phyloP scores from a whole-genome alignment of 345 rosid species.

The Eucalyptus camaldulensis region DNA sequence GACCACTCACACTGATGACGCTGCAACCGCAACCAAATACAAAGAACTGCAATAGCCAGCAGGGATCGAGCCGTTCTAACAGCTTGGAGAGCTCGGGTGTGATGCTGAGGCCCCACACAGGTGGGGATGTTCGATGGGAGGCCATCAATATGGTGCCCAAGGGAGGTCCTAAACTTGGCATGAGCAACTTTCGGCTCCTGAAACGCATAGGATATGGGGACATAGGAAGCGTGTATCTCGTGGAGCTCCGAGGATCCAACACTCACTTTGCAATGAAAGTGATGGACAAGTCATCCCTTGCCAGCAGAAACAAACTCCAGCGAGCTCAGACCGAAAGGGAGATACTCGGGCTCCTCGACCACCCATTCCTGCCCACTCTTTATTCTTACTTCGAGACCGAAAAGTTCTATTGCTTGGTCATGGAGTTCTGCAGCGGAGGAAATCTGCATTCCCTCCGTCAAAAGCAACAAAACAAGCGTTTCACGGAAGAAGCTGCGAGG shows the following conservation, averaged over 20 bases:
- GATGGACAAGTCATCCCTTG: constrained; percentile 76
- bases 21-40: not conserved
- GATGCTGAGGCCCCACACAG: constrained; percentile 69
- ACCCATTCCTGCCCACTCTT: constrained; percentile 56
- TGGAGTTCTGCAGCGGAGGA: constrained; percentile 79
- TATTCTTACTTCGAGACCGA: constrained; percentile 66
- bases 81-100: constrained; percentile 60
- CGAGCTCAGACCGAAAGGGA: constrained; percentile 63
- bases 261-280: constrained; percentile 73
- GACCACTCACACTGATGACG: not conserved
- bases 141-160: constrained; percentile 43
- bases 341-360: constrained; percentile 57
- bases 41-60: not conserved
- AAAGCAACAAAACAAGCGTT: constrained; percentile 55
- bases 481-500: constrained; percentile 66
- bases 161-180: constrained; percentile 40
- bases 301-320: constrained; percentile 73
- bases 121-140: constrained; percentile 84
- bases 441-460: constrained; percentile 73
- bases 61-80: constrained; percentile 6
- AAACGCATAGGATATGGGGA: constrained; percentile 90
- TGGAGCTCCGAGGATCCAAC: constrained; percentile 59
- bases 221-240: constrained; percentile 69
- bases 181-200: constrained; percentile 65
- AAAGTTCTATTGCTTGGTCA: constrained; percentile 52